phyloP scores from a whole-genome alignment of 805 yeast species.

The Priceomyces melissophilus region DNA sequence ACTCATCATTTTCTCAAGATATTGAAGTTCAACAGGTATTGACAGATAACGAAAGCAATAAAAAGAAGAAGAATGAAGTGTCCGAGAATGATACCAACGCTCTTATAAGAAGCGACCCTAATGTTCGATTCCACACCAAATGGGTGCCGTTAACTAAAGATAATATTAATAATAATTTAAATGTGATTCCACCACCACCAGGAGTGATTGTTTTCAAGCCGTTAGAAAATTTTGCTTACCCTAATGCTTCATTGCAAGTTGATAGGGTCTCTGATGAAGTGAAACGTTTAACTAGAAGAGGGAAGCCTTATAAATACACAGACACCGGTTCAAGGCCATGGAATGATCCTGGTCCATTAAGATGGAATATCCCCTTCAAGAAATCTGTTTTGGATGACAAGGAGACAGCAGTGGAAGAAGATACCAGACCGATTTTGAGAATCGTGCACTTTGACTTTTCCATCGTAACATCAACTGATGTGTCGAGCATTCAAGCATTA shows the following conservation, averaged over 20 bases:
- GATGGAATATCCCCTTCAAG: conserved; percentile 31
- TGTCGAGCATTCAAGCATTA: conserved; percentile 75
- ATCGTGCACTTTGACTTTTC: conserved; percentile 80
- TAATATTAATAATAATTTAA: conserved; percentile 53
- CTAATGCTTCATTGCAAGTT: conserved; percentile 72
- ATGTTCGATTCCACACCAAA: conserved; percentile 48
- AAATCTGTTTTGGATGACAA: conserved; percentile 15
- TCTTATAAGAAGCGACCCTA: conserved; percentile 26
- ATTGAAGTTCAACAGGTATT: conserved; percentile 44
- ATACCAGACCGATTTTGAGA: conserved; percentile 63
- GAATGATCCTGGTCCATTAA: conserved; percentile 80
- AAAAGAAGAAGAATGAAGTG: conserved; percentile 10
- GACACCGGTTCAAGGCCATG: conserved; percentile 72
- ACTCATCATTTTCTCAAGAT: conserved; percentile 22
- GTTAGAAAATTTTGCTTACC: conserved; percentile 75
- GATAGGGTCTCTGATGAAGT: conserved; percentile 70
- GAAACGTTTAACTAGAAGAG: conserved; percentile 57
- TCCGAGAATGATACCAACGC: conserved; percentile 17
- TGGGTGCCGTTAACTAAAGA: conserved; percentile 64
- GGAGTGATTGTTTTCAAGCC: conserved; percentile 87
- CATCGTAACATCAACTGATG: conserved; percentile 69
- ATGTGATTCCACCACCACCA: conserved; percentile 77
- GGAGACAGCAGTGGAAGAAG: conserved; percentile 15
- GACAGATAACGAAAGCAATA: conserved; percentile 25
- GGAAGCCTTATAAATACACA: conserved; percentile 38